These are phyloP conservation scores for Podospora didyma DNA, from an alignment of 495 filamentous ascomycete genomes.

Conservation along the genomic window DNA sequence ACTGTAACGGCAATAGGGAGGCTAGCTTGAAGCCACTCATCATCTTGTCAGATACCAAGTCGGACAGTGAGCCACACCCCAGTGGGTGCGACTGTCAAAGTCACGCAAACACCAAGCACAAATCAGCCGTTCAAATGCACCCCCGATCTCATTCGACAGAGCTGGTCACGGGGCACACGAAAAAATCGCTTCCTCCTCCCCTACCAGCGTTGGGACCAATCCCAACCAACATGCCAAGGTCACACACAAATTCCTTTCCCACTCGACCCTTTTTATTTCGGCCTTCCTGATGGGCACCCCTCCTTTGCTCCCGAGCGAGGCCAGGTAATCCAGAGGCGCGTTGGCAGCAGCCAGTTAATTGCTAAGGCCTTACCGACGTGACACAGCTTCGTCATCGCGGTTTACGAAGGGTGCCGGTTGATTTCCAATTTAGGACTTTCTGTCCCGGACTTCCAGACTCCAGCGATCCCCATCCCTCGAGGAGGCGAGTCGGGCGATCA, in stretches of 20 bases:
- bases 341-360: background rate
- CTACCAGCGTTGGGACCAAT: constrained; percentile 5
- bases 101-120: constrained; percentile 1
- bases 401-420: too few species aligned
- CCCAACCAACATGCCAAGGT: background rate
- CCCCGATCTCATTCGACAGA: constrained; percentile 14
- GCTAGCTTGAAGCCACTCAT: background rate
- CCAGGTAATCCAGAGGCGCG: background rate
- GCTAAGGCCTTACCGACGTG: background rate
- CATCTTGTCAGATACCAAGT: background rate
- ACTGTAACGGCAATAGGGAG: background rate
- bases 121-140: constrained; percentile 13
- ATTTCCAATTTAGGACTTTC: too few species aligned
- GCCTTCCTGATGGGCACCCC: background rate
- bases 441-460: too few species aligned
- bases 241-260: background rate
- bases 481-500: background rate
- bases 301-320: background rate
- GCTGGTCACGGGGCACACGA: constrained; percentile 11
- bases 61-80: too few species aligned
- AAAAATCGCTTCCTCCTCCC: constrained; percentile 9
- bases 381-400: background rate
- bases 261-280: background rate
- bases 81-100: constrained; percentile 4
- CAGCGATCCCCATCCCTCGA: background rate